A percentile compares a stretch with the other conserved stretches of the same genome.
Conservation (phyloP, 257 asterid species). For the Henckelia pumila region DNA sequence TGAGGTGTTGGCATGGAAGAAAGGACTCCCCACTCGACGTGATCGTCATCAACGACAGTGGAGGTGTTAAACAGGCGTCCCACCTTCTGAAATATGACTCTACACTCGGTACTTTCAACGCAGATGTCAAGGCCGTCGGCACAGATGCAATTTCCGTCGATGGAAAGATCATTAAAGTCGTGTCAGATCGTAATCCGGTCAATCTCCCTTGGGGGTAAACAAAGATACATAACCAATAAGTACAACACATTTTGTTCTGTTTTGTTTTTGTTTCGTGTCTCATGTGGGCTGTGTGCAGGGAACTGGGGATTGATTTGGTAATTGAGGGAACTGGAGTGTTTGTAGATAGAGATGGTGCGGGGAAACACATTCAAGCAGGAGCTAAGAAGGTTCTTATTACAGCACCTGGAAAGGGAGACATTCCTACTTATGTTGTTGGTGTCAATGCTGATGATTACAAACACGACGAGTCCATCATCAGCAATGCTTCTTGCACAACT, state of each 20-base stretch:
- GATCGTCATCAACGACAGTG: constrained; percentile 85
- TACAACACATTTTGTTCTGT: neutral
- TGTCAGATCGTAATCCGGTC: constrained; percentile 57
- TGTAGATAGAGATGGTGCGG: constrained; percentile 92
- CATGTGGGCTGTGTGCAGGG: constrained; percentile 41
- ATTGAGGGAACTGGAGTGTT: constrained; percentile 97
- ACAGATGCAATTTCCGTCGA: constrained; percentile 62
- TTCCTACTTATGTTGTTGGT: constrained; percentile 92
- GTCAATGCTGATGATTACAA: constrained; percentile 79
- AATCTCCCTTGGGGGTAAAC: constrained; percentile 63
- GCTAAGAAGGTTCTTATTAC: constrained; percentile 96
- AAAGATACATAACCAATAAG: neutral
- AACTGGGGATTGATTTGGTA: constrained; percentile 71
- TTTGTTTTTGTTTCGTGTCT: neutral
- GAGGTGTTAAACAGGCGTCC: constrained; percentile 96
- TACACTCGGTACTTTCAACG: constrained; percentile 88
- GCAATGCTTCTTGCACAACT: constrained; percentile 98
- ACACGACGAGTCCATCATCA: constrained; percentile 67
- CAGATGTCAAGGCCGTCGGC: constrained; percentile 80
- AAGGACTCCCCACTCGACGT: constrained; percentile 90
- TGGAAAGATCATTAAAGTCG: constrained; percentile 68
- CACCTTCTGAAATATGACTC: constrained; percentile 98
- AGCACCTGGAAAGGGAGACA: constrained; percentile 96
- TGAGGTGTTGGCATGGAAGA: constrained; percentile 93
- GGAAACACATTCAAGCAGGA: constrained; percentile 86